Conservation (phyloP, 2,329 filamentous ascomycete species). For the Bimuria novae-zelandiae region DNA sequence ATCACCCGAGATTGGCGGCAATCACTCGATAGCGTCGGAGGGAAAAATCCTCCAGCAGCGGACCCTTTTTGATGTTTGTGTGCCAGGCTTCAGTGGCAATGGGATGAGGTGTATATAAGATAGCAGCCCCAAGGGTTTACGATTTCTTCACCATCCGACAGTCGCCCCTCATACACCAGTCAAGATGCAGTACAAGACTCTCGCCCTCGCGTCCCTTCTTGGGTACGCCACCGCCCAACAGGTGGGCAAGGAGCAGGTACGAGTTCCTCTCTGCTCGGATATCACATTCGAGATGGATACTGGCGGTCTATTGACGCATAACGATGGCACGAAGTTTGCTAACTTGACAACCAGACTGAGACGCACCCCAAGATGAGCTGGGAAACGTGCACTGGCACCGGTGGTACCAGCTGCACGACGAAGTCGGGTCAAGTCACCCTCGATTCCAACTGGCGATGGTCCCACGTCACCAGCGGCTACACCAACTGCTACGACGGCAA, state of each 20-base stretch:
- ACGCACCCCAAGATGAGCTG: conserved; percentile 49
- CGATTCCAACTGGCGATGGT: conserved; percentile 58
- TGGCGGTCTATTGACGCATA: background rate
- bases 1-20: conserved; percentile 31
- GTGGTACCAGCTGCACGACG: conserved; percentile 45
- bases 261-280: background rate
- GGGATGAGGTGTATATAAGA: conserved; percentile 35
- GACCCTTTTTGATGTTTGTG: conserved; percentile 22
- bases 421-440: conserved; percentile 47
- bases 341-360: conserved; percentile 34
- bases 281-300: background rate
- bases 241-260: conserved; percentile 40
- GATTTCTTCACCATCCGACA: conserved; percentile 32
- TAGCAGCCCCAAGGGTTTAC: conserved; percentile 10
- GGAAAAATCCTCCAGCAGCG: conserved; percentile 21
- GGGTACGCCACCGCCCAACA: conserved; percentile 49
- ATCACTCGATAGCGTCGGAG: conserved; percentile 12
- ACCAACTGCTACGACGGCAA: conserved; percentile 57
- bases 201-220: conserved; percentile 47
- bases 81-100: conserved; percentile 10
- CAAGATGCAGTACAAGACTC: conserved; percentile 45
- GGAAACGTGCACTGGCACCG: conserved; percentile 47
- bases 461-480: conserved; percentile 50
- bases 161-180: conserved; percentile 29
- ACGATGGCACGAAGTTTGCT: conserved; percentile 4